These are phyloP conservation scores for Trichoderma sp. DNA, from an alignment of 2,329 filamentous ascomycete genomes.

Conservation along the genomic window DNA sequence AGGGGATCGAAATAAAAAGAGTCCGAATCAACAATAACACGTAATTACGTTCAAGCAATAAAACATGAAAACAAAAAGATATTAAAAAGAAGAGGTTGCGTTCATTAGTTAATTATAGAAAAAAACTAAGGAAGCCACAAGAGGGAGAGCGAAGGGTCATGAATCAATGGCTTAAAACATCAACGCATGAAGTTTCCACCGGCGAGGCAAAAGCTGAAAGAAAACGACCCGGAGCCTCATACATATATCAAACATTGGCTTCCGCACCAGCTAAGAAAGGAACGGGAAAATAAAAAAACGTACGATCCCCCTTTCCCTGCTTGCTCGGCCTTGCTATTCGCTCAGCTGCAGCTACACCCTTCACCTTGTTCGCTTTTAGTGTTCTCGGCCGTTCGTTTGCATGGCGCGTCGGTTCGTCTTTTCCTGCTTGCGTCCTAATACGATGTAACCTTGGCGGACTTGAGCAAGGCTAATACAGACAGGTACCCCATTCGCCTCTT, in stretches of 20 bases:
- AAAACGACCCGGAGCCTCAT: neutral
- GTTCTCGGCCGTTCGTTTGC: conserved; percentile 10
- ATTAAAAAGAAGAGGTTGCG: neutral
- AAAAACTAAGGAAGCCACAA: neutral
- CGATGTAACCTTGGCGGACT: conserved; percentile 14
- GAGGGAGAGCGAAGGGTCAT: neutral
- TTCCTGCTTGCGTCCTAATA: neutral
- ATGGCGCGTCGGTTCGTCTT: neutral
- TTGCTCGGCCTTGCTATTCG: neutral
- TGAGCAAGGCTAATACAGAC: neutral
- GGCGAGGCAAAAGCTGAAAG: neutral
- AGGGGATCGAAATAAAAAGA: neutral
- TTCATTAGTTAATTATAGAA: neutral
- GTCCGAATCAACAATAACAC: neutral
- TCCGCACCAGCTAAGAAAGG: conserved; percentile 4
- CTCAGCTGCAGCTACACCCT: neutral
- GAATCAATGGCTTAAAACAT: conserved; percentile 10
- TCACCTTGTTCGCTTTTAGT: neutral
- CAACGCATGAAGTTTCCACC: conserved; percentile 1
- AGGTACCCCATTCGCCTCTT: neutral
- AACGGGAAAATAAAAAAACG: neutral
- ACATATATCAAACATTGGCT: conserved; percentile 15
- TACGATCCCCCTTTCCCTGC: neutral
- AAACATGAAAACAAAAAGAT: neutral
- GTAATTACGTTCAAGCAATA: neutral